Evolutionary conservation across 352 stramenopile species (phyloP), one percentile per base, ranked within the genome.

Genomic region (Globisporangium sylvaticum): DNA sequence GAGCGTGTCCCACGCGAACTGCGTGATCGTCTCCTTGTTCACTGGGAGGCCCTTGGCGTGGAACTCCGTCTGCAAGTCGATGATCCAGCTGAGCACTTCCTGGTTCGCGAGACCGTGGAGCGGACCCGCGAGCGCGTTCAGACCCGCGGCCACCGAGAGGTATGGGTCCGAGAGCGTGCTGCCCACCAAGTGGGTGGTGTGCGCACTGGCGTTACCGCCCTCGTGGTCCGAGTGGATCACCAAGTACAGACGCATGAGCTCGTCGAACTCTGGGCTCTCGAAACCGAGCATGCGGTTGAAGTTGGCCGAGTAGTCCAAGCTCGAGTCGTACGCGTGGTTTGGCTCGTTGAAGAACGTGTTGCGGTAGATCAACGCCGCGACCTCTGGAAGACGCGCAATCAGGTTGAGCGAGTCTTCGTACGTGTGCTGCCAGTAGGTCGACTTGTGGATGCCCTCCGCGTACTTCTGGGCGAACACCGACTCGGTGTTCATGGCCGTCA

Each of bases 201-300:
- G 97, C 4, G 97, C 97, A 50, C 90, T 98, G 61, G 97, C 97
- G 81, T 99, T 99, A 70, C 97, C 97, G 71, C 97, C 97, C 77
- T 99, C 97, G 86, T 99, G 97, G 88, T 99, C 97, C 64, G 94
- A 98, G 90, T 99, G 97, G 78, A 99, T 99, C 74, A 98, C 97
- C 46, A 99, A 84, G 85, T 99, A 99, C 58, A 99, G 86, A 70
- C 97, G 92, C 97, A 99, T 99, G 53, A 99, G 87, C 84, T 99
- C 97, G 78, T 99, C 97, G 77, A 99, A 99, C 65, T 92, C 87
- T 9, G 92, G 78, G 84, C 94, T 88, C 68, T 98, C 85, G 69
- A 98, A 99, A 66, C 97, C 97, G 67, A 99, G 88, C 96, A 99
- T 99, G 71, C 95, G 95, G 78, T 90, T 98, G 78, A 99, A 99